Conservation (phyloP, 2,329 filamentous ascomycete species). For the Exophiala dermatitidis region DNA sequence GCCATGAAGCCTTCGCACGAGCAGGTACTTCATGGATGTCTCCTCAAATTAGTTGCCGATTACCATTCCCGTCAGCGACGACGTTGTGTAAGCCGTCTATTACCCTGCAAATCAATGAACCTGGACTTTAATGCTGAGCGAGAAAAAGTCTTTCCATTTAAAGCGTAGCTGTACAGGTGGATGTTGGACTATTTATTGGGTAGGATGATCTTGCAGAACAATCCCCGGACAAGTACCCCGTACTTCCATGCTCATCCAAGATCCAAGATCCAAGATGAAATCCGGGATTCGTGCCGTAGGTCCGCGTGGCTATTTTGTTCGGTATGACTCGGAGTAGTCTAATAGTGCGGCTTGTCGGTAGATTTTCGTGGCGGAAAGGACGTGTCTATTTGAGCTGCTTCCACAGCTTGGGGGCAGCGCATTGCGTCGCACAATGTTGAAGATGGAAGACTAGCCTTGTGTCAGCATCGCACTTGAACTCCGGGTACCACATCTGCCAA, state of each 20-base stretch:
- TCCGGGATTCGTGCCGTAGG: no score
- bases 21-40: no score
- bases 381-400: constrained; percentile 72
- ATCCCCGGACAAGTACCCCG: neutral
- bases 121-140: neutral
- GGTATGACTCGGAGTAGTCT: no score
- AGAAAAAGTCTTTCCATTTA: neutral
- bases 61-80: no score
- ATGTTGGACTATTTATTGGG: constrained; percentile 3
- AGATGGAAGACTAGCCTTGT: constrained; percentile 81
- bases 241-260: neutral
- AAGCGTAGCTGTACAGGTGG: constrained; percentile 4
- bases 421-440: constrained; percentile 85
- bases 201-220: neutral
- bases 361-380: neutral
- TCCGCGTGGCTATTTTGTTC: no score
- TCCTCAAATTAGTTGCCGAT: no score
- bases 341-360: no score
- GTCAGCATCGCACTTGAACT: neutral
- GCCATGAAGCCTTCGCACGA: no score
- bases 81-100: neutral
- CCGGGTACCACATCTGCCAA: no score
- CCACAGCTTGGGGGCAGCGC: constrained; percentile 95
- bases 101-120: neutral
- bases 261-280: neutral